phyloP scores from a whole-genome alignment of 164 flowering plant genomes.

The Vitis cinerea region DNA sequence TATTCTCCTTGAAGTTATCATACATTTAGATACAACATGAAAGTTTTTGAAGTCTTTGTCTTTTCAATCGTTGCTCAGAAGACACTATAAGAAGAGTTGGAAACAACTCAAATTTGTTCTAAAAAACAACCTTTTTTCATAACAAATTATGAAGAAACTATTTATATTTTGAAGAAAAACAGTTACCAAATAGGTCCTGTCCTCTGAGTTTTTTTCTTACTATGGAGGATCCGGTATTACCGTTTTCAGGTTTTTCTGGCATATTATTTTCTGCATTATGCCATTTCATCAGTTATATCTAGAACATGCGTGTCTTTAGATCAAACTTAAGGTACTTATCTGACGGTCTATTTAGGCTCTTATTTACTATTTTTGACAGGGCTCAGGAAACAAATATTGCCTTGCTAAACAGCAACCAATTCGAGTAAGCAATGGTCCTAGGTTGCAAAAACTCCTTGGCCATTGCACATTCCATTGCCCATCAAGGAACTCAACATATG shows the following conservation, averaged over 20 bases:
- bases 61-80: no score
- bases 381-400: slow-evolving; percentile 16
- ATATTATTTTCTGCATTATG: background rate
- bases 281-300: background rate
- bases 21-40: no score
- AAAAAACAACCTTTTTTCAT: no score
- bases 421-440: slow-evolving; percentile 14
- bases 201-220: background rate
- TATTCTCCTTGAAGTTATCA: no score
- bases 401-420: slow-evolving; percentile 19
- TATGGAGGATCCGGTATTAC: background rate
- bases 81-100: no score
- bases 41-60: no score
- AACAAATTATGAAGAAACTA: background rate
- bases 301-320: background rate
- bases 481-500: slow-evolving; percentile 17
- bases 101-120: no score
- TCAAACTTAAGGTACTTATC: background rate
- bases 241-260: background rate
- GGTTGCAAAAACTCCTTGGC: slow-evolving; percentile 16
- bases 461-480: slow-evolving; percentile 9
- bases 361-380: slow-evolving; percentile 26
- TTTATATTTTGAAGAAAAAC: background rate
- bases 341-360: background rate
- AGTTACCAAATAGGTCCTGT: background rate